Evolutionary conservation across 73 alveolate genomes (phyloP), one percentile per base, ranked within the genome.

Genomic region (Paramecium pentaurelia): DNA sequence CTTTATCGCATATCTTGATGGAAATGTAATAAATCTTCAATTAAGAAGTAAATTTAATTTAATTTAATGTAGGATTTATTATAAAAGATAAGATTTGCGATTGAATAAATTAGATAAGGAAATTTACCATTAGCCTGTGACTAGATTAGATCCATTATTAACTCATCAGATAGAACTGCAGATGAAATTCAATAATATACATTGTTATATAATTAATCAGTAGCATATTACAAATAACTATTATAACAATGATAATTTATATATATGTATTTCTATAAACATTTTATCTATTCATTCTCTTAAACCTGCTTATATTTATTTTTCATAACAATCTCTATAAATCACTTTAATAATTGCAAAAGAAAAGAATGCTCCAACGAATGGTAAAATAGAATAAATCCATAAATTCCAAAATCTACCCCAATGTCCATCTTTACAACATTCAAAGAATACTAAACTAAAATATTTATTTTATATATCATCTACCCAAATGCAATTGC

Each of bases 331-430:
- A 32, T 42, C 44, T 27, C 58, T 80, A 22, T 80, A 80, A 18
- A 80, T 22, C 8, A 45, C 28, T 32, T 36, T 42, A 4, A 80
- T 42, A 6, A 80, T 0, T 28, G 91, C 32, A 5, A 45, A 49
- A 47, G 77, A 34, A 9, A 44, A 2, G 27, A 77, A 77, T 3
- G 71, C 89, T 14, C 89, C 89, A n/a, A 42, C 71, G 6, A 80
- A 80, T 8, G 91, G 91, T 8, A 80, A 9, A 27, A 60, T 64
- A 2, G 58, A 22, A 22, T 32, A 80, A 4, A 80, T 80, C 91
- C 91, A 80, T 27, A 44, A 80, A 80, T 42, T 80, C 91, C 91
- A 80, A 80, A 77, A 80, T 80, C 77, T 80, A 2, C 6, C 28
- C 77, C 77, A 80, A 32, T 80, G 44, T 20, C 75, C 71, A 49